Evolutionary conservation across 2,329 filamentous ascomycete species (phyloP).

Genomic region (Fusarium penzigii): DNA sequence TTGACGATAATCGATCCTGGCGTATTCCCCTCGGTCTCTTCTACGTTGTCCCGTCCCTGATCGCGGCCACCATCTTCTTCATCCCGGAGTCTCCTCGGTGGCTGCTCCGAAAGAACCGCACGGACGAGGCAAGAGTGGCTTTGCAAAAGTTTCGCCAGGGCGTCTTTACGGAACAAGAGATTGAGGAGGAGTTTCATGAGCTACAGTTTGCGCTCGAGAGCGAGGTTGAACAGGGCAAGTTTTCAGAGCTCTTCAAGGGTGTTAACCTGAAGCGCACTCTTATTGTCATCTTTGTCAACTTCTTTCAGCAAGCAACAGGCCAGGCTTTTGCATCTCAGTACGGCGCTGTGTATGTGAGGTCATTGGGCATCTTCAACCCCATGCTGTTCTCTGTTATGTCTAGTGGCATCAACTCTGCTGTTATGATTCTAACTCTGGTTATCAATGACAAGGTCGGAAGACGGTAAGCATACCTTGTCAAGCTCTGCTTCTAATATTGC

Average conservation of each 20-base stretch:
- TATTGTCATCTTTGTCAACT: constrained; percentile 27
- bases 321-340: constrained; percentile 31
- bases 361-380: constrained; percentile 30
- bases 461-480: constrained; percentile 7
- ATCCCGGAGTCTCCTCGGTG: constrained; percentile 30
- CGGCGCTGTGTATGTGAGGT: constrained; percentile 30
- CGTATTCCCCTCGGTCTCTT: constrained; percentile 25
- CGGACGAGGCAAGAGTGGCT: constrained; percentile 13
- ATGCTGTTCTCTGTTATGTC: constrained; percentile 13
- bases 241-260: constrained; percentile 5
- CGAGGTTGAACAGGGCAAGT: constrained; percentile 19
- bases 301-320: constrained; percentile 32
- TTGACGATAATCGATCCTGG: constrained; percentile 22
- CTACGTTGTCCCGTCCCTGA: constrained; percentile 20
- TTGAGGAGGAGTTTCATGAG: constrained; percentile 15
- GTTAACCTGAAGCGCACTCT: constrained; percentile 23
- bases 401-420: constrained; percentile 10
- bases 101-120: constrained; percentile 21
- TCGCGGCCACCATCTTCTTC: constrained; percentile 16
- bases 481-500: not conserved
- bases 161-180: constrained; percentile 17
- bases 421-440: constrained; percentile 2
- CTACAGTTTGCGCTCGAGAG: constrained; percentile 12
- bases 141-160: constrained; percentile 9
- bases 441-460: constrained; percentile 1